These are phyloP conservation scores for Entamoeba histolytica DNA, from an alignment of 208 protist species.

Conservation along the genomic window DNA sequence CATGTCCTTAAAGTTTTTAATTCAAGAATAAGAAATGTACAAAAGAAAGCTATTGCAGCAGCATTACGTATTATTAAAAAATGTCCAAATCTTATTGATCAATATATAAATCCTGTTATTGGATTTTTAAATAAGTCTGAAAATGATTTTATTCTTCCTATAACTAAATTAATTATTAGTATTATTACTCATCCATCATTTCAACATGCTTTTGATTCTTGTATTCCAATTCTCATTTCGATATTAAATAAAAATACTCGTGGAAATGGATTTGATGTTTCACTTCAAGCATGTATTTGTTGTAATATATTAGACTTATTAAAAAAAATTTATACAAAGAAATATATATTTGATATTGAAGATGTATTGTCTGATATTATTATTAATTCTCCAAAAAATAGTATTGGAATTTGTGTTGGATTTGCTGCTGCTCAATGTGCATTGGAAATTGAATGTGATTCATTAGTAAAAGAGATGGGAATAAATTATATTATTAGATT, in stretches of 20 bases:
- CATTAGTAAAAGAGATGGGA: background rate
- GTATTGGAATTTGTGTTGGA: background rate
- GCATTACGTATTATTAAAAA: conserved; percentile 60
- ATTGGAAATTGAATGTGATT: background rate
- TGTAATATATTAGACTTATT: background rate
- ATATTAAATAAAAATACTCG: background rate
- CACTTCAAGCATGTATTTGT: background rate
- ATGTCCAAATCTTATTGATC: conserved; percentile 68
- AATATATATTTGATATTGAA: background rate
- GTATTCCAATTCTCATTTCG: background rate
- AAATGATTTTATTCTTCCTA: conserved; percentile 13
- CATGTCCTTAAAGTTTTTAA: conserved; percentile 65
- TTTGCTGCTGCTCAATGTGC: background rate
- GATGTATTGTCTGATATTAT: background rate
- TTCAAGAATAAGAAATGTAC: conserved; percentile 56
- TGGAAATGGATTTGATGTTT: background rate
- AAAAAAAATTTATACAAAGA: background rate
- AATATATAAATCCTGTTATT: conserved; percentile 54
- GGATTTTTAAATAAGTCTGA: conserved; percentile 43
- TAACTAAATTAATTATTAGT: background rate
- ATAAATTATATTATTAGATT: background rate
- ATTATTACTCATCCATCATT: background rate
- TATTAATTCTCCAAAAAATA: background rate
- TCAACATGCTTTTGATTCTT: background rate
- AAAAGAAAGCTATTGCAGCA: conserved; percentile 70